phyloP scores from a whole-genome alignment of 345 rosid genomes.

The Jatropha curcas region DNA sequence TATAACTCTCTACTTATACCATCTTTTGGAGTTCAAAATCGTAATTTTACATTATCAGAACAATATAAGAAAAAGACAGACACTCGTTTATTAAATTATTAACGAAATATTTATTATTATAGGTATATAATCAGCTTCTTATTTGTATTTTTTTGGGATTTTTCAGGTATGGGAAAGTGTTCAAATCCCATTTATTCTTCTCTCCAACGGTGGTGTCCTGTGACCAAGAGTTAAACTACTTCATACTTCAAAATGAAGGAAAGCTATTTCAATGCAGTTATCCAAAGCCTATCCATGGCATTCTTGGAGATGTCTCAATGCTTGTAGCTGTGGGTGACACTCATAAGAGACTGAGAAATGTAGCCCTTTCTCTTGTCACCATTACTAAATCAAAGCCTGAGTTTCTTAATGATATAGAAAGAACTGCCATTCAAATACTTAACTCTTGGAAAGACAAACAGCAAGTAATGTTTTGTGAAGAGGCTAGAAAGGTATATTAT shows the following conservation, averaged over 20 bases:
- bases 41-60: no score
- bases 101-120: no score
- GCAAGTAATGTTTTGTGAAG: constrained; percentile 43
- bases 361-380: constrained; percentile 40
- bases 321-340: constrained; percentile 59
- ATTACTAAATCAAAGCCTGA: constrained; percentile 49
- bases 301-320: constrained; percentile 63
- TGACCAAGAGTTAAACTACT: constrained; percentile 25
- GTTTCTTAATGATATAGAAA: constrained; percentile 45
- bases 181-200: constrained; percentile 28
- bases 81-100: no score
- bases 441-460: constrained; percentile 44
- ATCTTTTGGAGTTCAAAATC: not conserved
- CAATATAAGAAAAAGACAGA: no score
- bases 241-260: constrained; percentile 31
- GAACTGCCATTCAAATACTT: constrained; percentile 30
- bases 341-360: constrained; percentile 53
- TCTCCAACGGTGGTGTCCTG: constrained; percentile 30
- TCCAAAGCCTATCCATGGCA: constrained; percentile 48
- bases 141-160: not conserved
- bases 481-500: constrained; percentile 45
- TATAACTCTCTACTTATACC: no score
- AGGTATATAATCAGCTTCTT: no score
- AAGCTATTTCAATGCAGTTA: constrained; percentile 29
- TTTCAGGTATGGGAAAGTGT: constrained; percentile 33